Evolutionary conservation across 306 rosid species (phyloP).

Genomic region (Casuarina equisetifolia): DNA sequence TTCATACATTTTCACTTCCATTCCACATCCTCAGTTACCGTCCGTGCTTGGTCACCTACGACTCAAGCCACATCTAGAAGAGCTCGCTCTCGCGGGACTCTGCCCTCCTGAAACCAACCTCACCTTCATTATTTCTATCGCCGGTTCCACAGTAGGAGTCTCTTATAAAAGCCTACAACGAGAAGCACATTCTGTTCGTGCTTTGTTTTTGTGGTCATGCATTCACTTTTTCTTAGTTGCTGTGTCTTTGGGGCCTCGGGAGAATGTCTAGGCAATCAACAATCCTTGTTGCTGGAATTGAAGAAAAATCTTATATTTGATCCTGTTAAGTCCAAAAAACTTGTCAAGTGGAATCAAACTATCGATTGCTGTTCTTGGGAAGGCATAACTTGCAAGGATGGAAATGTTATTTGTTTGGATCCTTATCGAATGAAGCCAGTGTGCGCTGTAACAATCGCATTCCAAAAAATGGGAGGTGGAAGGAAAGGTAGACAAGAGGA

Average conservation of each 20-base stretch:
- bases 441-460: too few species aligned
- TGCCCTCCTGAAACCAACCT: too few species aligned
- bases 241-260: background rate
- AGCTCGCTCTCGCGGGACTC: too few species aligned
- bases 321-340: background rate
- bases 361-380: background rate
- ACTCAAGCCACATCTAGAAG: too few species aligned
- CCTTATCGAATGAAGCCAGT: too few species aligned
- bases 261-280: background rate
- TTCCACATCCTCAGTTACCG: too few species aligned
- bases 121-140: too few species aligned
- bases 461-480: too few species aligned
- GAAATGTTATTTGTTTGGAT: background rate
- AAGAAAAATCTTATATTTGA: background rate
- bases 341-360: background rate
- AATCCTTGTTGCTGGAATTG: background rate
- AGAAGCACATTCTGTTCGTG: conserved; percentile 33
- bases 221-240: background rate
- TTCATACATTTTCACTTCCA: too few species aligned
- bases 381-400: conserved; percentile 6
- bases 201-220: background rate
- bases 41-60: too few species aligned
- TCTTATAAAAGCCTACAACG: background rate
- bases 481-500: too few species aligned
- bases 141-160: too few species aligned